Conservation (phyloP, 129 eudicot genomes). For the Scalesia atractyloides region DNA sequence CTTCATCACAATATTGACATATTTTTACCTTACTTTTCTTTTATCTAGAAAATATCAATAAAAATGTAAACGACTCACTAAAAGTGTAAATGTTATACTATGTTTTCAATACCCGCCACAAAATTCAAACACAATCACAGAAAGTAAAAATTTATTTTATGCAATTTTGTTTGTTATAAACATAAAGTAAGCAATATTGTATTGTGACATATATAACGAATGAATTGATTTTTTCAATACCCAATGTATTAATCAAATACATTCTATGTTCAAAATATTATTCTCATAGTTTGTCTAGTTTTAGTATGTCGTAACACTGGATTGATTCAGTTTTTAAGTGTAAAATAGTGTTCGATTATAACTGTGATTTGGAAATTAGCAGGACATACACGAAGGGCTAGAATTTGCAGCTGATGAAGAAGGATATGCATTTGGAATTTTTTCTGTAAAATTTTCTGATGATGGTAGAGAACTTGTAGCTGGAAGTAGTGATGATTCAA, state of each 20-base stretch:
- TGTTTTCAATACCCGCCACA: neutral
- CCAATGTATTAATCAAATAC: neutral
- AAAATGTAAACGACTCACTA: neutral
- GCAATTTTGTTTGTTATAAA: neutral
- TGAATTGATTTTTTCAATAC: too few relatives aligned
- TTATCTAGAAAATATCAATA: neutral
- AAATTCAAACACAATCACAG: neutral
- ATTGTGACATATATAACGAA: neutral
- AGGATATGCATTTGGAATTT: slow-evolving; percentile 80
- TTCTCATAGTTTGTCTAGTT: slow-evolving; percentile 3
- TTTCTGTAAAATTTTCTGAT: slow-evolving; percentile 83
- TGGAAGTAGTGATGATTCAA: slow-evolving; percentile 77
- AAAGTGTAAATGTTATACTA: neutral
- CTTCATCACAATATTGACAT: neutral
- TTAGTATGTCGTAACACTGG: slow-evolving; percentile 3
- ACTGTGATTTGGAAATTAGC: slow-evolving; percentile 22
- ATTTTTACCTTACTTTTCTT: neutral
- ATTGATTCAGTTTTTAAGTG: slow-evolving; percentile 9
- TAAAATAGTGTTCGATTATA: slow-evolving; percentile 8
- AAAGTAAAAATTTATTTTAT: neutral
- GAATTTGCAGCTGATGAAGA: slow-evolving; percentile 60
- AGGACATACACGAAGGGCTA: slow-evolving; percentile 84
- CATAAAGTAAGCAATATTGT: neutral
- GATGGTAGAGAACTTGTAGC: slow-evolving; percentile 98
- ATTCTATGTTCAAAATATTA: neutral